Conservation (phyloP, 148 eudicot species). For the Camellia japonica region DNA sequence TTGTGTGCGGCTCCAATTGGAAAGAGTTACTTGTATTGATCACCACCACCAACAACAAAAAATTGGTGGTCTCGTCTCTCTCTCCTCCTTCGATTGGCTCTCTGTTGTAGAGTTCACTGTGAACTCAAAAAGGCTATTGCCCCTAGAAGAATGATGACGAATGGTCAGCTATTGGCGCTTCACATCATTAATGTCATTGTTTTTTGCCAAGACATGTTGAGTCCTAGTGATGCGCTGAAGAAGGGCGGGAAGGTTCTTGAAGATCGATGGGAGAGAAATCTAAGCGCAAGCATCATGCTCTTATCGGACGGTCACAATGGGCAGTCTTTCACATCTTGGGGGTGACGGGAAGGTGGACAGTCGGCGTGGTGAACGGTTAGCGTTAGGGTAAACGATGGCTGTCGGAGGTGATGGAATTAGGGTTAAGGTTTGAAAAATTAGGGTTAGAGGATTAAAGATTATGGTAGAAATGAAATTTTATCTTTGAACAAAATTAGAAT, state of each 20-base stretch:
- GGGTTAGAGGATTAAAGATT: too few relatives aligned
- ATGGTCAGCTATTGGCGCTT: constrained; percentile 61
- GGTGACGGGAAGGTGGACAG: too few relatives aligned
- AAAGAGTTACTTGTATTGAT: constrained; percentile 56
- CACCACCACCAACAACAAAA: background rate
- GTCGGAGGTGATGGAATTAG: too few relatives aligned
- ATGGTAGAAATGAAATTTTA: too few relatives aligned
- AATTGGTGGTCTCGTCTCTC: constrained; percentile 53
- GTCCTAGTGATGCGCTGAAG: constrained; percentile 50
- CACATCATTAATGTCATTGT: constrained; percentile 59
- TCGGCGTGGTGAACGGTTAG: too few relatives aligned
- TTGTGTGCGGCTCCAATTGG: constrained; percentile 70
- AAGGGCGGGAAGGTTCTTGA: constrained; percentile 73
- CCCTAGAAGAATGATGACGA: constrained; percentile 68
- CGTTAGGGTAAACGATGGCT: too few relatives aligned
- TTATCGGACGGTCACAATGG: constrained; percentile 43
- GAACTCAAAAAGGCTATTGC: constrained; percentile 56
- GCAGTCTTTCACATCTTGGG: background rate
- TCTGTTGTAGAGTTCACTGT: constrained; percentile 73
- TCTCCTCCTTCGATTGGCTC: constrained; percentile 59
- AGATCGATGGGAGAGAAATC: constrained; percentile 71
- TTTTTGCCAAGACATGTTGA: constrained; percentile 34
- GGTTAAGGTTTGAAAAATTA: too few relatives aligned
- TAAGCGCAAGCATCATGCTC: constrained; percentile 49
- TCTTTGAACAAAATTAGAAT: too few relatives aligned